Evolutionary conservation across 257 asterid genomes (phyloP), one percentile per base, ranked within the genome.

Genomic region (Solanum paucissectum): DNA sequence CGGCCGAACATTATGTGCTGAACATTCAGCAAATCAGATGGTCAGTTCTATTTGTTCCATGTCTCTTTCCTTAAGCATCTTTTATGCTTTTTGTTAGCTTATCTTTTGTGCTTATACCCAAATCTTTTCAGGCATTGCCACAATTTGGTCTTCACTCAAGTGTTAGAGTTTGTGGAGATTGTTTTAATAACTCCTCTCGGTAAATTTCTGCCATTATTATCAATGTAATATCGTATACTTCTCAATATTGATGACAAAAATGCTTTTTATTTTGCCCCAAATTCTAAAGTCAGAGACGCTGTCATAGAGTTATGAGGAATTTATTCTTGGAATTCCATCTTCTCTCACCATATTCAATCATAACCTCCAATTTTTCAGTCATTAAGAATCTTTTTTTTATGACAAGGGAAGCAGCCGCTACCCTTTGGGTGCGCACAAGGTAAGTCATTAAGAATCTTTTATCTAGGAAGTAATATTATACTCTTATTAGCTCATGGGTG

Each of bases 1-100:
- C 87, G 99, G 99, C 89, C 93, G 98, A 85, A 95, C 99, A 25
- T 91, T 97, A 74, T 97, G 99, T 55, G 93, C 99, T 36, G 98
- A 97, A 55, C 99, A 97, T 91, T 97, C 99, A 36, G 89, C 96
- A n/a, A 90, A 90, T 86, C 99, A 95, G 85, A 95, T 95, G 98
- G 99, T 97, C 91, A 83, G 93, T 73, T 72, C 33, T 73, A 18
- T 49, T 82, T 49, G 69, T 49, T 49, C 9, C 58, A 49, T 81
- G 44, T 21, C 58, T 25, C 86, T 49, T 82, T 49, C 58, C 85
- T 44, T 79, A 44, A 44, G 66, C 38, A 27, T 79, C 25, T 44
- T 52, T 49, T 73, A 73, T 21, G n/a, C 34, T 23, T 86, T 38
- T 73, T 55, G 62, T 34, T 33, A 16, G 66, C 13, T 68, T 34